phyloP scores from a whole-genome alignment of 441 rosid genomes.

The Manihot esculenta region DNA sequence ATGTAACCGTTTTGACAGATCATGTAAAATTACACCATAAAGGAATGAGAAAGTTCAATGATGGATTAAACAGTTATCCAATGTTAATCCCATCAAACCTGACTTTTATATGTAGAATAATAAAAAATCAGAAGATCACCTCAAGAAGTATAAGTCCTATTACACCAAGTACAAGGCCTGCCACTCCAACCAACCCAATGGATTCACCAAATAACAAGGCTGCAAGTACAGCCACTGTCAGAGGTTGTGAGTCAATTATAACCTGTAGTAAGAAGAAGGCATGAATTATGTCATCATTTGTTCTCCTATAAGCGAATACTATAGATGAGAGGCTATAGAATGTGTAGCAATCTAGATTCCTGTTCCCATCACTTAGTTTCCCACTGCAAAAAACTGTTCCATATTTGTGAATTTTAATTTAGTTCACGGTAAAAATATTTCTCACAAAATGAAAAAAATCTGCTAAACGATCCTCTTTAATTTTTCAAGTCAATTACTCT shows the following conservation, averaged over 20 bases:
- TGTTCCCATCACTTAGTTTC: not conserved
- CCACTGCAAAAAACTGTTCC: not conserved
- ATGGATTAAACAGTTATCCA: not conserved
- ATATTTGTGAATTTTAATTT: not conserved
- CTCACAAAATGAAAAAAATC: not conserved
- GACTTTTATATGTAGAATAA: not conserved
- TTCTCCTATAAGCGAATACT: not conserved
- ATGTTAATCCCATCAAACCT: not conserved
- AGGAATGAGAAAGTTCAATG: not conserved
- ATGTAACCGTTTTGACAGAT: not conserved
- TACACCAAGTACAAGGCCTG: slow-evolving; percentile 82
- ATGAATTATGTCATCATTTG: not conserved
- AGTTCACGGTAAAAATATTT: not conserved
- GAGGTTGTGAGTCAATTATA: slow-evolving; percentile 90
- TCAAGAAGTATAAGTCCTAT: slow-evolving; percentile 87
- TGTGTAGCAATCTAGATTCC: not conserved
- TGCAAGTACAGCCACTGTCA: slow-evolving; percentile 88
- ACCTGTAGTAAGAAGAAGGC: slow-evolving; percentile 44
- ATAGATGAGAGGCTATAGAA: not conserved
- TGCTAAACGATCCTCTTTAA: not conserved
- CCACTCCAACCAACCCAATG: slow-evolving; percentile 72
- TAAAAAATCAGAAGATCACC: slow-evolving; percentile 34
- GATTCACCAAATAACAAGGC: slow-evolving; percentile 79
- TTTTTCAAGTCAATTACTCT: not conserved
- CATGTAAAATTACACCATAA: not conserved